Percentiles rank a stretch among this genome's conserved stretches.
Evolutionary conservation across 257 asterid genomes (phyloP).

Genomic region (Ophiorrhiza pumila): DNA sequence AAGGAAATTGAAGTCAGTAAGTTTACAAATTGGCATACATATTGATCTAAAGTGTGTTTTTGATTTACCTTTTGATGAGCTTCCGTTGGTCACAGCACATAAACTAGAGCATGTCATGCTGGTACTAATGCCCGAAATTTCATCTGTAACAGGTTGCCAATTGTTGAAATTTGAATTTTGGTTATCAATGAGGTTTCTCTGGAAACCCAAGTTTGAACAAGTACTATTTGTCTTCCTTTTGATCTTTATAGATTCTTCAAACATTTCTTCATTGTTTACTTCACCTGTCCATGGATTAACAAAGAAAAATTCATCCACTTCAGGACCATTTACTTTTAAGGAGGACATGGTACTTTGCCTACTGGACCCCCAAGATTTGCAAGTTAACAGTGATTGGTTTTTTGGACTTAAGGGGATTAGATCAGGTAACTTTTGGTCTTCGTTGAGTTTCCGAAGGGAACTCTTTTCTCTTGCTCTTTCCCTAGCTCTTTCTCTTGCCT

Average conservation of each 20-base stretch:
- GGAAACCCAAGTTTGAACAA: conserved; percentile 32
- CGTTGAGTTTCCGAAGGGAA: conserved; percentile 38
- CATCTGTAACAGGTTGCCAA: conserved; percentile 6
- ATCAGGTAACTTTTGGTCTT: conserved; percentile 17
- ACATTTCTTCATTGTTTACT: conserved; percentile 20
- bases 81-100: conserved; percentile 42
- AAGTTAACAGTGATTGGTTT: conserved; percentile 8
- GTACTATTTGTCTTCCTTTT: conserved; percentile 32
- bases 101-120: conserved; percentile 36
- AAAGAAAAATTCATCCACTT: conserved; percentile 4
- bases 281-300: conserved; percentile 1
- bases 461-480: conserved; percentile 70
- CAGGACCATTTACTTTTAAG: neutral
- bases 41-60: neutral
- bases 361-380: conserved; percentile 17
- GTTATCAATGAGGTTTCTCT: conserved; percentile 29
- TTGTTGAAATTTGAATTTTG: conserved; percentile 11
- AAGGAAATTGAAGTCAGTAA: no score
- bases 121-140: conserved; percentile 46
- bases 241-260: conserved; percentile 34
- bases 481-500: conserved; percentile 92
- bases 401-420: conserved; percentile 16
- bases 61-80: conserved; percentile 47
- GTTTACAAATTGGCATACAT: neutral
- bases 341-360: conserved; percentile 10